Evolutionary conservation across 768 basidiomycete genomes (phyloP).

Genomic region (Gyrodon lividus): DNA sequence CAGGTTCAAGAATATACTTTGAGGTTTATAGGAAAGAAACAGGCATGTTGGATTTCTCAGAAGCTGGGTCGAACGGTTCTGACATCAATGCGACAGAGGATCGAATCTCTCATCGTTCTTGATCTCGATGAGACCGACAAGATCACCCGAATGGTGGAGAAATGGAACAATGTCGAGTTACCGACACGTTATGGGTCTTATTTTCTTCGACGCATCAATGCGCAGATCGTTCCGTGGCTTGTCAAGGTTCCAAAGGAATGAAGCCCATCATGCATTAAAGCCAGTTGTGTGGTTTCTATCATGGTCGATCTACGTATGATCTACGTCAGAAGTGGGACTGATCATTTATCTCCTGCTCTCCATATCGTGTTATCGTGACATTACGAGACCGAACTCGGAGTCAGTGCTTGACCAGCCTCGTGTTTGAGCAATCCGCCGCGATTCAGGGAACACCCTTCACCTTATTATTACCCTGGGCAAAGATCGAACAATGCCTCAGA

Average conservation of each 20-base stretch:
- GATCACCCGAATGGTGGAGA: slow-evolving; percentile 57
- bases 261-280: not conserved
- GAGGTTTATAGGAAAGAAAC: slow-evolving; percentile 51
- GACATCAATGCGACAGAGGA: slow-evolving; percentile 35
- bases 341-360: too few species aligned
- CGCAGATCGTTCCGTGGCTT: slow-evolving; percentile 53
- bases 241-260: slow-evolving; percentile 45
- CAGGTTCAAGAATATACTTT: slow-evolving; percentile 62
- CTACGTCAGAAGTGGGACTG: too few species aligned
- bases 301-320: not conserved
- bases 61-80: not conserved
- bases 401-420: too few species aligned
- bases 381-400: not conserved
- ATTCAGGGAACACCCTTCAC: not conserved
- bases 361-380: too few species aligned
- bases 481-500: not conserved
- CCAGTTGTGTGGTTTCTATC: not conserved
- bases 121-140: slow-evolving; percentile 66
- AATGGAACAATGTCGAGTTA: slow-evolving; percentile 56
- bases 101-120: slow-evolving; percentile 60
- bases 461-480: not conserved
- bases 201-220: slow-evolving; percentile 49
- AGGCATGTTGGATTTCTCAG: slow-evolving; percentile 33
- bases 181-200: slow-evolving; percentile 48
- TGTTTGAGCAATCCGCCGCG: not conserved